Conservation (phyloP, 1,139 yeast species). For the Yamadazyma atmosphaerica region DNA sequence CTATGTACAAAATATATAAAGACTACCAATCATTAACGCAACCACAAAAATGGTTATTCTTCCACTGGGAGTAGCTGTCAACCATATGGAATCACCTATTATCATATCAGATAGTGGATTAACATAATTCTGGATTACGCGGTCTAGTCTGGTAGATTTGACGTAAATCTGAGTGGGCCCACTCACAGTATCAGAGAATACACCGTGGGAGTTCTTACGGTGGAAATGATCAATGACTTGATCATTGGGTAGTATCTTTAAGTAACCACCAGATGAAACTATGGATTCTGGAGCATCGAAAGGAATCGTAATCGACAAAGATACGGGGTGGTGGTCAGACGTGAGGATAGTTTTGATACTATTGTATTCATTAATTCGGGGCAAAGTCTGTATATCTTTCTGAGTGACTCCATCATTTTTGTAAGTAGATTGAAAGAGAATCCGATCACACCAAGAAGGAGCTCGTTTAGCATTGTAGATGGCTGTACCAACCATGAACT, state of each 20-base stretch:
- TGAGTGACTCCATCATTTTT: conserved; percentile 9
- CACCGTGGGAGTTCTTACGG: conserved; percentile 11
- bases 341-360: conserved; percentile 34
- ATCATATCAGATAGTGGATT: conserved; percentile 33
- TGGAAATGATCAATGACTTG: conserved; percentile 22
- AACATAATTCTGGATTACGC: conserved; percentile 25
- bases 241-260: conserved; percentile 34
- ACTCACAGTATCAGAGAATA: conserved; percentile 23
- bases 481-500: conserved; percentile 52
- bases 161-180: conserved; percentile 49
- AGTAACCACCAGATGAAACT: conserved; percentile 42
- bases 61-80: conserved; percentile 40
- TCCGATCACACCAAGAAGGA: conserved; percentile 92
- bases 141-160: conserved; percentile 42
- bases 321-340: conserved; percentile 49
- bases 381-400: conserved; percentile 16
- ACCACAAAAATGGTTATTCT: conserved; percentile 23
- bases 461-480: conserved; percentile 58
- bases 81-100: conserved; percentile 43
- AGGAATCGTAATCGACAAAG: conserved; percentile 45
- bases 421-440: conserved; percentile 58
- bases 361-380: conserved; percentile 37
- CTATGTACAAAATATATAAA: conserved; percentile 8
- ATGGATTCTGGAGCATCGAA: conserved; percentile 41
- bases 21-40: conserved; percentile 6